Conservation (phyloP, 352 stramenopile species). For the Phytophthora pseudosyringae region DNA sequence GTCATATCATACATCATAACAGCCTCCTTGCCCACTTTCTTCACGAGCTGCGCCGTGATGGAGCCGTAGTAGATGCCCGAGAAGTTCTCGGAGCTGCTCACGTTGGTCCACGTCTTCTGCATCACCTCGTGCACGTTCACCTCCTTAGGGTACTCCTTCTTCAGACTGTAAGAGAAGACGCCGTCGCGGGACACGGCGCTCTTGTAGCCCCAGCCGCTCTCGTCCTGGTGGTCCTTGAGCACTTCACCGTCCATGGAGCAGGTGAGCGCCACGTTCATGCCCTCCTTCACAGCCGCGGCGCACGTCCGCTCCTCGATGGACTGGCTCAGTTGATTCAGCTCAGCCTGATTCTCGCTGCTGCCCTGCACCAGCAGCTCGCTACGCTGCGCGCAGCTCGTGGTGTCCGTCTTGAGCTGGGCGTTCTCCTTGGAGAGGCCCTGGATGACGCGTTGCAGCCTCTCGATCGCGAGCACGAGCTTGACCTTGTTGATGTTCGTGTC, state of each 20-base stretch:
- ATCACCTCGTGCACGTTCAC: conserved; percentile 40
- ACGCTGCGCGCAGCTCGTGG: conserved; percentile 36
- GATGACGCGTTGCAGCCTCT: conserved; percentile 61
- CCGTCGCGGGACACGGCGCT: conserved; percentile 31
- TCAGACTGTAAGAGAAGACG: conserved; percentile 39
- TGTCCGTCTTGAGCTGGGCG: conserved; percentile 43
- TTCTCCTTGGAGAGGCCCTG: conserved; percentile 53
- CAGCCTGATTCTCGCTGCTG: not conserved
- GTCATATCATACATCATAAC: conserved; percentile 46
- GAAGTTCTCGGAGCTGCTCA: conserved; percentile 38
- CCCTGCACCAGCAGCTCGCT: conserved; percentile 24
- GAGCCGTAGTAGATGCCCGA: conserved; percentile 42
- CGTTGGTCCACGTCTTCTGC: conserved; percentile 36
- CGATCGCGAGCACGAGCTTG: conserved; percentile 56
- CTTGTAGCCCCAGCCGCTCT: conserved; percentile 44
- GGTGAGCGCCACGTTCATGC: conserved; percentile 26
- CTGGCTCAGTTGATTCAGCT: conserved; percentile 26
- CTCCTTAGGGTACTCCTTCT: conserved; percentile 39
- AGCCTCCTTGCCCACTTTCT: conserved; percentile 35
- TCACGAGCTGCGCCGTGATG: conserved; percentile 39
- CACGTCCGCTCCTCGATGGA: conserved; percentile 29
- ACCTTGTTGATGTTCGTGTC: conserved; percentile 45
- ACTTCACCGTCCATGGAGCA: conserved; percentile 39
- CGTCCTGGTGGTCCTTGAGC: conserved; percentile 37
- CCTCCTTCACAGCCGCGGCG: conserved; percentile 28